Percentiles rank a stretch among this genome's conserved stretches.
These are phyloP conservation scores for Candida glaebosa DNA, from an alignment of 805 yeast genomes.

Conservation along the genomic window DNA sequence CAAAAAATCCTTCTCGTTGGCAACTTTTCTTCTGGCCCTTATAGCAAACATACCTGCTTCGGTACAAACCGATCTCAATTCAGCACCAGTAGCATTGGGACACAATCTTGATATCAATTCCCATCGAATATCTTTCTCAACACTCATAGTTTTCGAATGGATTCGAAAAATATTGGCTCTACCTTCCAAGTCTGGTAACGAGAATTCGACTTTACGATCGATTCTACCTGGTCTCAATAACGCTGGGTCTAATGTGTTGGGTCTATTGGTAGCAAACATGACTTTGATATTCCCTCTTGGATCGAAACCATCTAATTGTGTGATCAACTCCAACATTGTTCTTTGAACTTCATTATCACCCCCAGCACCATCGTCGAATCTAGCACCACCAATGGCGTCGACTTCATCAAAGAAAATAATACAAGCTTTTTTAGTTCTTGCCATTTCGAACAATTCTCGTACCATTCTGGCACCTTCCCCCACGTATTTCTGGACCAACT, in stretches of 20 bases:
- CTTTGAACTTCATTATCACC: conserved; percentile 99
- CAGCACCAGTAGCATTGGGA: conserved; percentile 99
- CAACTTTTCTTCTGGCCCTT: conserved; percentile 96
- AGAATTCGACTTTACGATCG: conserved; percentile 96
- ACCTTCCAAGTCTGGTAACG: conserved; percentile 95
- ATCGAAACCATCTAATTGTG: conserved; percentile 97
- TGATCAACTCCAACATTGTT: conserved; percentile 96
- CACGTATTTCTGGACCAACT: conserved; percentile 95
- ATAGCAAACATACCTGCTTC: conserved; percentile 99
- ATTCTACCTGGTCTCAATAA: conserved; percentile 97
- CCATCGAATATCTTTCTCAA: conserved; percentile 97
- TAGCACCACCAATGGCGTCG: conserved; percentile 99
- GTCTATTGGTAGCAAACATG: conserved; percentile 99
- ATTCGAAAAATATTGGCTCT: conserved; percentile 96
- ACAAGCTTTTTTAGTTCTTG: conserved; percentile 96
- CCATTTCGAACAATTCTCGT: conserved; percentile 97
- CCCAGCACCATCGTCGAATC: conserved; percentile 99
- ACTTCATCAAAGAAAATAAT: conserved; percentile 97
- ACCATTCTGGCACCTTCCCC: conserved; percentile 99
- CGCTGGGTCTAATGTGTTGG: conserved; percentile 97
- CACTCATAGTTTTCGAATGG: conserved; percentile 96
- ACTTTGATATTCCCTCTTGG: conserved; percentile 99
- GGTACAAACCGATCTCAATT: conserved; percentile 95
- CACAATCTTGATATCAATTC: conserved; percentile 95
- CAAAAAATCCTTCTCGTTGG: conserved; percentile 95